Percentiles rank a stretch among this genome's conserved stretches.
Evolutionary conservation across 495 filamentous ascomycete genomes (phyloP).

Genomic region (Aspergillus cavernicola): DNA sequence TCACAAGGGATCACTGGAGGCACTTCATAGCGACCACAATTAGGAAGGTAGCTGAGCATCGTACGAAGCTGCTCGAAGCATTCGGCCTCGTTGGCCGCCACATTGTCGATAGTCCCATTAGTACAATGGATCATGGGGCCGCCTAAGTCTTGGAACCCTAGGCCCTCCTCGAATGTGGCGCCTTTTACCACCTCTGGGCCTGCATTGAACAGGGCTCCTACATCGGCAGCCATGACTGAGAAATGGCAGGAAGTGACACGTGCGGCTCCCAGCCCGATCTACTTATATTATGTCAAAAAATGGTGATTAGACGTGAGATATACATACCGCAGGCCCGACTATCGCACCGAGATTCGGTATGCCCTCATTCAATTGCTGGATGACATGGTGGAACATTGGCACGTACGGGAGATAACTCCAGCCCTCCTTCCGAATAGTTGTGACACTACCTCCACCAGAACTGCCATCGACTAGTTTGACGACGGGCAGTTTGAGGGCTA

Average conservation of each 20-base stretch:
- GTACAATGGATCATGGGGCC: conserved; percentile 58
- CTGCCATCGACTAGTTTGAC: conserved; percentile 62
- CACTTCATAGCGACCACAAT: conserved; percentile 45
- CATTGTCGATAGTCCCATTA: conserved; percentile 64
- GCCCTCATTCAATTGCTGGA: conserved; percentile 56
- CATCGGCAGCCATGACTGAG: conserved; percentile 61
- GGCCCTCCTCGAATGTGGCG: conserved; percentile 58
- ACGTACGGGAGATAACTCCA: conserved; percentile 57
- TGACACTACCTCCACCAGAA: conserved; percentile 59
- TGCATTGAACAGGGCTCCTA: conserved; percentile 60
- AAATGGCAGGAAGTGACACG: conserved; percentile 60
- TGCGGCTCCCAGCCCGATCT: conserved; percentile 61
- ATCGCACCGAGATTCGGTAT: conserved; percentile 62
- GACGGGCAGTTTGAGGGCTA: conserved; percentile 51
- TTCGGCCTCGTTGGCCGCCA: conserved; percentile 55
- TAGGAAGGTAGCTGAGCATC: conserved; percentile 54
- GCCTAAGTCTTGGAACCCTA: conserved; percentile 53
- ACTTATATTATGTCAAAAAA: conserved; percentile 2
- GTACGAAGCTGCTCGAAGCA: conserved; percentile 58
- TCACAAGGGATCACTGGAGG: conserved; percentile 45
- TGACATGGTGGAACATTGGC: conserved; percentile 43
- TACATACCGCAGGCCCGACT: conserved; percentile 52
- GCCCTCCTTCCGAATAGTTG: conserved; percentile 50
- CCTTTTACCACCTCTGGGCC: conserved; percentile 60
- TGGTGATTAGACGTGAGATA: too few relatives aligned